A percentile compares a stretch with the other conserved stretches of the same genome.
Conservation (phyloP, 1,284 basidiomycete genomes). For the Termitomyces sp. region DNA sequence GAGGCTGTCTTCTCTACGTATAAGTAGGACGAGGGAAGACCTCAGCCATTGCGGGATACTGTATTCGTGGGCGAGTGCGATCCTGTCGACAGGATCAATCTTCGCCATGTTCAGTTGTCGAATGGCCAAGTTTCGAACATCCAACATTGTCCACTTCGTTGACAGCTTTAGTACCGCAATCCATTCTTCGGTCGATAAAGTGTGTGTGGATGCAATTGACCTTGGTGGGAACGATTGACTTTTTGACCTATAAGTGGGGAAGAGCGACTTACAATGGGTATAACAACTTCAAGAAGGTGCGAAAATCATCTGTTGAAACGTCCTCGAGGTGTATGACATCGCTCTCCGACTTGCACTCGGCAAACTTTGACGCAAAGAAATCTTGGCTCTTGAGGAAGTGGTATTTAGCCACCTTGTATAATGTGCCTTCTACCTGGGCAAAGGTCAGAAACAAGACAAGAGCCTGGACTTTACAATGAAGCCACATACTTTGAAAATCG, state of each 20-base stretch:
- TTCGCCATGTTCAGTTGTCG: background rate
- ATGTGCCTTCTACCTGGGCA: constrained; percentile 1
- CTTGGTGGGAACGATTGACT: background rate
- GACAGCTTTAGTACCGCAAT: background rate
- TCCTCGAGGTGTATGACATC: background rate
- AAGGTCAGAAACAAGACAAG: background rate
- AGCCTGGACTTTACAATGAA: background rate
- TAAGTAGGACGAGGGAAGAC: background rate
- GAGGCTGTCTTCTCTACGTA: background rate
- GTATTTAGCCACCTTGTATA: background rate
- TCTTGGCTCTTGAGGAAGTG: background rate
- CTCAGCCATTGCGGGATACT: constrained; percentile 1
- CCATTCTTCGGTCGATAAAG: background rate
- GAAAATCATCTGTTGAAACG: background rate
- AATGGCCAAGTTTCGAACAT: constrained; percentile 3
- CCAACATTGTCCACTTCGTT: background rate
- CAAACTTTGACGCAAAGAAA: background rate
- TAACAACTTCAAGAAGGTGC: background rate
- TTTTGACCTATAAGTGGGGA: background rate
- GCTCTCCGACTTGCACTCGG: background rate
- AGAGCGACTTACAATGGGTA: background rate
- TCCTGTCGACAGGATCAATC: background rate
- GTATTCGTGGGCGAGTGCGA: background rate
- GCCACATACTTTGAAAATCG: background rate
- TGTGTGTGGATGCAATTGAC: background rate